Evolutionary conservation across 306 rosid species (phyloP).

Genomic region (Begonia peltatifolia): DNA sequence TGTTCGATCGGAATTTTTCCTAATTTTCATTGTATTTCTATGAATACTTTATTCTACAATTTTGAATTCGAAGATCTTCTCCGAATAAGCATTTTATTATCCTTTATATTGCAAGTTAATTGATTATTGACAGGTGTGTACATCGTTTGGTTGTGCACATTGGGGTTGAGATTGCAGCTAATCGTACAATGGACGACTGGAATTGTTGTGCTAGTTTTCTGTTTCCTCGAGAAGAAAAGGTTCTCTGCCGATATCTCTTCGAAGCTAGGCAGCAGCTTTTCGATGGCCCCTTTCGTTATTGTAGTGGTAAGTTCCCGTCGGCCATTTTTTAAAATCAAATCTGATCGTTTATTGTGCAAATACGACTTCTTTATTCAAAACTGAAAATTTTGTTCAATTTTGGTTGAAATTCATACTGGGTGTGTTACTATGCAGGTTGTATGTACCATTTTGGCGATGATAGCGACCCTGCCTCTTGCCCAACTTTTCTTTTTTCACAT

Average conservation of each 20-base stretch:
- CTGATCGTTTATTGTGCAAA: no score
- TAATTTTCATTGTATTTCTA: no score
- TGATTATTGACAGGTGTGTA: constrained; percentile 73
- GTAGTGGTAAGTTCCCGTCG: constrained; percentile 65
- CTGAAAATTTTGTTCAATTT: background rate
- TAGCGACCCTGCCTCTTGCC: constrained; percentile 85
- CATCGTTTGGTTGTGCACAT: constrained; percentile 55
- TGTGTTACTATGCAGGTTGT: constrained; percentile 36
- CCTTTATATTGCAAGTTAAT: constrained; percentile 21
- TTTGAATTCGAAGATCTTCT: no score
- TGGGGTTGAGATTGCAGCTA: constrained; percentile 99
- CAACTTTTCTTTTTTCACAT: constrained; percentile 94
- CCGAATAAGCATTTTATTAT: no score
- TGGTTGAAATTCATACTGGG: background rate
- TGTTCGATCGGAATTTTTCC: no score
- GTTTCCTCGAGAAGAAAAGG: constrained; percentile 69
- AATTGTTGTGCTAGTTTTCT: constrained; percentile 73
- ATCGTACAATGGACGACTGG: constrained; percentile 97
- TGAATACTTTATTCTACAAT: no score
- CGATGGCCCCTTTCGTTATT: constrained; percentile 63
- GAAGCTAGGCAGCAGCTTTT: constrained; percentile 93
- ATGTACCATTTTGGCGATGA: constrained; percentile 84
- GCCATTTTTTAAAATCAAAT: background rate
- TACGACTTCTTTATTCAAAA: no score
- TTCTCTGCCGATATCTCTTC: constrained; percentile 53